Percentiles rank a stretch among this genome's conserved stretches.
These are phyloP conservation scores for Suillus weaverae DNA, from an alignment of 768 basidiomycete genomes.

Conservation along the genomic window DNA sequence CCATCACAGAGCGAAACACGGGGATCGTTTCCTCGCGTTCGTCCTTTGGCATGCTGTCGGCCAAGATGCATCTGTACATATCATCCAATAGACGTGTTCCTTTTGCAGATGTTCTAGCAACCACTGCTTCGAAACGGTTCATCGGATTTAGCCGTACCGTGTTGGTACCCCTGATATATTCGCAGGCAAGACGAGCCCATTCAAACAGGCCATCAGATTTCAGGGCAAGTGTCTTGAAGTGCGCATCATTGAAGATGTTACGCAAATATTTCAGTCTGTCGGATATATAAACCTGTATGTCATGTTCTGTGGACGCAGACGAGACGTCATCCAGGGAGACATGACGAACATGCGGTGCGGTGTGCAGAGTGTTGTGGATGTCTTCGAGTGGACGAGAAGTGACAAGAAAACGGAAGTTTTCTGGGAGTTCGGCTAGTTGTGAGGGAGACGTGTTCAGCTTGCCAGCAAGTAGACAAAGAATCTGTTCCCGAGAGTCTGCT, in stretches of 20 bases:
- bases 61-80: conserved; percentile 7
- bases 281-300: conserved; percentile 7
- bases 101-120: not conserved
- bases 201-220: conserved; percentile 10
- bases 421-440: not conserved
- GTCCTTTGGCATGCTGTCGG: not conserved
- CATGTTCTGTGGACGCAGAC: not conserved
- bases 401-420: not conserved
- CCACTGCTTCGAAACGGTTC: not conserved
- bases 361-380: not conserved
- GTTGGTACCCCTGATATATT: conserved; percentile 5
- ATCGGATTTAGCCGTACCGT: not conserved
- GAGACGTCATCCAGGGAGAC: not conserved
- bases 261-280: not conserved
- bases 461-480: not conserved
- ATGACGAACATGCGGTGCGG: not conserved
- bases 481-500: not conserved
- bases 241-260: not conserved
- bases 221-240: not conserved
- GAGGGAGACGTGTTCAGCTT: not conserved
- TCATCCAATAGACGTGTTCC: conserved; percentile 6
- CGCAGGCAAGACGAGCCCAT: conserved; percentile 13
- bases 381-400: not conserved
- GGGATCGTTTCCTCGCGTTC: not conserved
- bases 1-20: no score